Base-by-base conservation (phyloP, 1,139 yeast genomes). In the Insectozyma bohioensis region DNA sequence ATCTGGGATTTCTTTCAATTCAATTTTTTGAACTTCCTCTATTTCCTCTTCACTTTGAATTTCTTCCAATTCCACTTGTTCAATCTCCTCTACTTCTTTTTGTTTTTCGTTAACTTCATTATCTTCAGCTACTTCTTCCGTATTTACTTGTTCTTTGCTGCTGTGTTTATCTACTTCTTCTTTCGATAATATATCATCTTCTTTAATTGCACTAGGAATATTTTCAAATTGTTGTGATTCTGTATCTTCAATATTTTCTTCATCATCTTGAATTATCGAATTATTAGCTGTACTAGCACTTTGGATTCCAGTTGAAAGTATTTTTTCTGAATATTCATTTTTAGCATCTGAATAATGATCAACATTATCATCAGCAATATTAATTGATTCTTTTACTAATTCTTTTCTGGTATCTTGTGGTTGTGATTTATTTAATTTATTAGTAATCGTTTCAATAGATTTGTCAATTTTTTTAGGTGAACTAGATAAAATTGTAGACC, bases 201-300 rank as follows among this genome's bases (percentile, higher is more conserved):
- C 34, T 16, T 28, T 6, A 12, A n/a, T n/a, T n/a, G n/a, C n/a
- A n/a, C n/a, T n/a, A n/a, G n/a, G n/a, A n/a, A n/a, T n/a, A n/a
- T 19, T 5, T 19, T 22, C 18, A 11, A 23, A 34, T 23, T 37
- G 32, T n/a, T 26, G 17, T 11, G 4, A 7, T 15, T 34, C 31
- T 25, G 28, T 31, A 14, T 13, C 20, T 6, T 32, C 22, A 16
- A 17, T 14, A 9, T 17, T 7, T 18, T 16, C 22, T 5, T 25
- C 28, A 11, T 21, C 10, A 16, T 30, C 20, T 13, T 34, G 36
- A 12, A 17, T 12, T 10, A 37, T 23, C 1, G 37, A 23, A 25
- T 30, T 31, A 26, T 40, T 31, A 11, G 29, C 29, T 5, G 37
- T 33, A 25, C 35, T 34, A 10, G 35, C 22, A 15, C 26, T 35